phyloP scores from a whole-genome alignment of 306 rosid species.

The Casuarina equisetifolia region DNA sequence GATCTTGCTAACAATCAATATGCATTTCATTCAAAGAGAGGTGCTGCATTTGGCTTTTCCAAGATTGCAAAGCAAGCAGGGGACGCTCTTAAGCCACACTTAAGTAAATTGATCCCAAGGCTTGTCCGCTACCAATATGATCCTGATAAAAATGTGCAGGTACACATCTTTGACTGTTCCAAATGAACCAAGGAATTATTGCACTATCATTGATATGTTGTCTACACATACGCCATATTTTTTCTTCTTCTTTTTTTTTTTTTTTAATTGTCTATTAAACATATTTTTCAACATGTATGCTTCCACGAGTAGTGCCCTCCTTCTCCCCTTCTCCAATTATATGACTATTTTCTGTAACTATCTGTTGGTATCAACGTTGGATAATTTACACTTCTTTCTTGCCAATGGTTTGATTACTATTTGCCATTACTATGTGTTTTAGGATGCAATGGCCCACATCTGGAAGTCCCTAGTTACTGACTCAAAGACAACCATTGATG shows the following conservation, averaged over 20 bases:
- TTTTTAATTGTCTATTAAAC: neutral
- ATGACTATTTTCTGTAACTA: neutral
- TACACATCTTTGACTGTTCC: constrained; percentile 20
- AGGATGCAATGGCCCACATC: constrained; percentile 98
- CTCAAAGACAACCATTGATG: constrained; percentile 91
- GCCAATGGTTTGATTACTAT: constrained; percentile 1
- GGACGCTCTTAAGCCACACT: constrained; percentile 85
- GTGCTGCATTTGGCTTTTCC: constrained; percentile 99
- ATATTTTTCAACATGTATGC: neutral
- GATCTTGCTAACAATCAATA: constrained; percentile 96
- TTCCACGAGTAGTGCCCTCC: neutral
- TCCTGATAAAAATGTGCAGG: constrained; percentile 99
- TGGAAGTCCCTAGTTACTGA: constrained; percentile 97
- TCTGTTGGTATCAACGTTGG: neutral
- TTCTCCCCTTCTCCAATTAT: neutral
- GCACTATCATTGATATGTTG: neutral
- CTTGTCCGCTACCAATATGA: constrained; percentile 97
- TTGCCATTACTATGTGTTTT: constrained; percentile 31
- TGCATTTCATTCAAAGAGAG: constrained; percentile 84
- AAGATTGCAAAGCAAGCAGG: constrained; percentile 97
- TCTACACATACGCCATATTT: neutral
- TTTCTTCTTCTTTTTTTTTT: neutral
- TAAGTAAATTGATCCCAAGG: constrained; percentile 75
- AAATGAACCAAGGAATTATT: neutral
- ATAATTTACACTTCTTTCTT: constrained; percentile 16